phyloP scores from a whole-genome alignment of 2,329 filamentous ascomycete genomes.

The Penicillium sumatraense region DNA sequence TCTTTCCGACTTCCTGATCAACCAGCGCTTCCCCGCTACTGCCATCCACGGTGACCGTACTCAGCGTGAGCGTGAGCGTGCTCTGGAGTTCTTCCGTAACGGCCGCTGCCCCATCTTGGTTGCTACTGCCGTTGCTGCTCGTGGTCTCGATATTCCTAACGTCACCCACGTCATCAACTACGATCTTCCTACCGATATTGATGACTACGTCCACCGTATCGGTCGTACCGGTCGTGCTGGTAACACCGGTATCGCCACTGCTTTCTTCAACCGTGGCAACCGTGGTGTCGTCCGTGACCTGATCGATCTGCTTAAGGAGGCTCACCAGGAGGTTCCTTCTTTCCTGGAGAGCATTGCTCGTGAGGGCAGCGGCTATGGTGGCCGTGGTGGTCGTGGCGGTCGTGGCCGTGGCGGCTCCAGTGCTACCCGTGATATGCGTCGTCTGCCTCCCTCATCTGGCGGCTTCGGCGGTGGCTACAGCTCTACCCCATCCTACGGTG shows the following conservation, averaged over 20 bases:
- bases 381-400: slow-evolving; percentile 73
- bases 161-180: slow-evolving; percentile 99
- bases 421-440: slow-evolving; percentile 89
- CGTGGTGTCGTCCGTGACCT: slow-evolving; percentile 96
- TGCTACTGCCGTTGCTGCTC: slow-evolving; percentile 92
- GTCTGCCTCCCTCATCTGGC: slow-evolving; percentile 53
- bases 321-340: slow-evolving; percentile 91
- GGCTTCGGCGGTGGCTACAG: slow-evolving; percentile 32
- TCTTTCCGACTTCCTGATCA: slow-evolving; percentile 96
- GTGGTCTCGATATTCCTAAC: slow-evolving; percentile 91
- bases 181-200: slow-evolving; percentile 97
- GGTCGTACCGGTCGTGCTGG: slow-evolving; percentile 99
- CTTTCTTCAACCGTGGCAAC: slow-evolving; percentile 99
- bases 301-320: slow-evolving; percentile 97
- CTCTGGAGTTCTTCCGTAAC: slow-evolving; percentile 95
- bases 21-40: slow-evolving; percentile 96
- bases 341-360: slow-evolving; percentile 98
- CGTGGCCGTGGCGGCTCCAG: slow-evolving; percentile 62
- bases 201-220: slow-evolving; percentile 98
- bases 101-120: slow-evolving; percentile 95
- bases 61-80: slow-evolving; percentile 97
- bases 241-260: slow-evolving; percentile 97
- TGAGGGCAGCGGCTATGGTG: slow-evolving; percentile 82
- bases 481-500: slow-evolving; percentile 30
- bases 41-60: slow-evolving; percentile 99